A percentile compares a stretch with the other conserved stretches of the same genome.
Evolutionary conservation across 306 rosid genomes (phyloP).

Genomic region (Heteromeles arbutifolia): DNA sequence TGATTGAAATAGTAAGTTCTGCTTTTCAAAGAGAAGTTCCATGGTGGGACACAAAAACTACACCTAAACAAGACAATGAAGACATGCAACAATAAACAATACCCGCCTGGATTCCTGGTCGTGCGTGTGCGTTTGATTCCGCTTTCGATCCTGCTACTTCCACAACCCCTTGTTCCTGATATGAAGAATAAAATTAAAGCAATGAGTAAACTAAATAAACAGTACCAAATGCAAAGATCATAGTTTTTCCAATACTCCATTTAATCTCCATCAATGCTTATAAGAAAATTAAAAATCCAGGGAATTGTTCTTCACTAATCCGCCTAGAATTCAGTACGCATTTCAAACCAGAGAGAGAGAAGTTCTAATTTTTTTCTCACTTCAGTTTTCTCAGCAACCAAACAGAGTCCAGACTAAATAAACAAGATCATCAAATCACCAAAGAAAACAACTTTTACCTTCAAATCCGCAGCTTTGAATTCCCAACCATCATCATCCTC

Average conservation of each 20-base stretch:
- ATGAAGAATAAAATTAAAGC: neutral
- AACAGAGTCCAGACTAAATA: neutral
- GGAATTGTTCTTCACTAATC: neutral
- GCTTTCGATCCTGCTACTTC: slow-evolving; percentile 19
- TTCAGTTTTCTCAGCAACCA: slow-evolving; percentile 1
- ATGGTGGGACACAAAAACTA: slow-evolving; percentile 1
- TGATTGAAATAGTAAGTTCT: neutral
- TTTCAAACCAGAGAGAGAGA: neutral
- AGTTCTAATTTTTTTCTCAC: neutral
- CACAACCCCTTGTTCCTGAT: slow-evolving; percentile 24
- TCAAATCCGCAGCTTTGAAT: slow-evolving; percentile 64
- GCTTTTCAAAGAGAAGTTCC: neutral
- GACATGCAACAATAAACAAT: slow-evolving; percentile 21
- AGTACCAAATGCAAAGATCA: neutral
- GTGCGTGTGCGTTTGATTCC: slow-evolving; percentile 5
- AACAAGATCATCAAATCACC: neutral
- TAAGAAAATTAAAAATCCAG: neutral
- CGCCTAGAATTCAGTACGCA: neutral
- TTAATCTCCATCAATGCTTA: neutral
- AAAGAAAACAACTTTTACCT: slow-evolving; percentile 22
- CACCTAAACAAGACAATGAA: neutral
- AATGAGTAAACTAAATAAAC: neutral
- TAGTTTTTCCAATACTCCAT: slow-evolving; percentile 11
- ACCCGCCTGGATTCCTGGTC: slow-evolving; percentile 30
- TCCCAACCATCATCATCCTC: slow-evolving; percentile 81